Base-by-base conservation (phyloP, 129 eudicot species). In the Lactuca sativa region DNA sequence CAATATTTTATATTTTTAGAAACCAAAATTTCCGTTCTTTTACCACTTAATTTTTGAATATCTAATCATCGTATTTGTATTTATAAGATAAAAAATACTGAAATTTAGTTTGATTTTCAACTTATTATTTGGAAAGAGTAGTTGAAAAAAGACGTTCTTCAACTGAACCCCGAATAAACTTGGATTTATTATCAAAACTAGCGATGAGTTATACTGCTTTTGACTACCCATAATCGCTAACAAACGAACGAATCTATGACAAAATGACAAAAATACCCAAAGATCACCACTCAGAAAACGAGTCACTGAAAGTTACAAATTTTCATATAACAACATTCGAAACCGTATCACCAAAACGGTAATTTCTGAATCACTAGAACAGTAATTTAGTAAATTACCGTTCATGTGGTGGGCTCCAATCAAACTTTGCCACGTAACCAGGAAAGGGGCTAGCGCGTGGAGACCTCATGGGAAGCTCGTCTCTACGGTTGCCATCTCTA, bases 381-480 rank as follows among this genome's bases (percentile, higher is more conserved):
- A 6, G 76, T 48, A 58, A 58, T 18, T 59, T 18, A 9, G n/a
- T 16, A 25, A 68, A 69, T 76, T 54, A 76, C 52, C 75, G 65
- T 40, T 41, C 70, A 52, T 32, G 70, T 30, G 81, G 71, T 0
- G 81, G 75, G 3, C 65, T 73, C 81, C 75, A 76, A 76, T 68
- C 70, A 69, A 52, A 76, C 59, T 69, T 76, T 0, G 83, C 18
- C 70, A 43, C 79, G 54, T 70, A 62, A 56, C 74, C 53, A 11
- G 75, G 82, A n/a, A 79, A 13, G 3, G 90, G 87, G 33, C 90
- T 79, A 0, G 79, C 79, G 7, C 87, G 83, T 38, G 91, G 91
- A 8, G 91, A 85, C n/a, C 72, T 75, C 73, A 70, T 52, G 16
- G 87, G 91, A n/a, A 67, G 34, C 55, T 85, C 85, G 4, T 68